A percentile compares a stretch with the other conserved stretches of the same genome.
phyloP scores from a whole-genome alignment of 1,284 basidiomycete species.

The Mycena sp. region DNA sequence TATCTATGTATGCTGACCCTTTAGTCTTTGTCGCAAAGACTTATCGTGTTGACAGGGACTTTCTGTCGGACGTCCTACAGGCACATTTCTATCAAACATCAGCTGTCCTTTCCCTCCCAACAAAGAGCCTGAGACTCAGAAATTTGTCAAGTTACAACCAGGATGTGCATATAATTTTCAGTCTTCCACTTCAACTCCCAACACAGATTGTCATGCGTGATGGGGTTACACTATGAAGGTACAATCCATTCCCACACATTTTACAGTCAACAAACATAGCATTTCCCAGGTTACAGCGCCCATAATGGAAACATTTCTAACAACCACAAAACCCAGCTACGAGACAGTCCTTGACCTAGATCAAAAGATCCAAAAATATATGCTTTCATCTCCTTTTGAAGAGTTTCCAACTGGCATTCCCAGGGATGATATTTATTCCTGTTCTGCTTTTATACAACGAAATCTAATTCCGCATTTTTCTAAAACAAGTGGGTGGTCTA shows the following conservation, averaged over 20 bases:
- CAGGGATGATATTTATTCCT: not conserved
- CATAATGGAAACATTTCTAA: slow-evolving; percentile 23
- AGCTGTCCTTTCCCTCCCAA: slow-evolving; percentile 23
- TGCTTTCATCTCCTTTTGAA: slow-evolving; percentile 15
- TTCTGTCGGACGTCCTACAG: slow-evolving; percentile 26
- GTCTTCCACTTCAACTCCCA: not conserved
- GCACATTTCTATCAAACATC: slow-evolving; percentile 19
- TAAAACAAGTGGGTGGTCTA: slow-evolving; percentile 12
- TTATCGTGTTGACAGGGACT: slow-evolving; percentile 16
- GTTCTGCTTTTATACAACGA: slow-evolving; percentile 20
- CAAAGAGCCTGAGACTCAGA: slow-evolving; percentile 1
- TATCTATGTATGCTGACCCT: slow-evolving; percentile 14
- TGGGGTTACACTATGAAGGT: slow-evolving; percentile 15
- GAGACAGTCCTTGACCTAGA: slow-evolving; percentile 23
- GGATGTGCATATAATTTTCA: slow-evolving; percentile 14
- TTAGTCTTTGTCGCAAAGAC: not conserved
- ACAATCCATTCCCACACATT: not conserved
- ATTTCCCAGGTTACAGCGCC: slow-evolving; percentile 20
- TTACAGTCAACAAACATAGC: too few species aligned
- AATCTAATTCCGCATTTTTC: slow-evolving; percentile 17
- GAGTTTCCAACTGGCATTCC: not conserved
- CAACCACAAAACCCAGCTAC: slow-evolving; percentile 14
- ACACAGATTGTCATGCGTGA: slow-evolving; percentile 12
- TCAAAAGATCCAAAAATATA: slow-evolving; percentile 12
- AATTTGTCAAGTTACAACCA: slow-evolving; percentile 12